Base-by-base conservation (phyloP, 148 eudicot genomes). In the Limonium bicolor region DNA sequence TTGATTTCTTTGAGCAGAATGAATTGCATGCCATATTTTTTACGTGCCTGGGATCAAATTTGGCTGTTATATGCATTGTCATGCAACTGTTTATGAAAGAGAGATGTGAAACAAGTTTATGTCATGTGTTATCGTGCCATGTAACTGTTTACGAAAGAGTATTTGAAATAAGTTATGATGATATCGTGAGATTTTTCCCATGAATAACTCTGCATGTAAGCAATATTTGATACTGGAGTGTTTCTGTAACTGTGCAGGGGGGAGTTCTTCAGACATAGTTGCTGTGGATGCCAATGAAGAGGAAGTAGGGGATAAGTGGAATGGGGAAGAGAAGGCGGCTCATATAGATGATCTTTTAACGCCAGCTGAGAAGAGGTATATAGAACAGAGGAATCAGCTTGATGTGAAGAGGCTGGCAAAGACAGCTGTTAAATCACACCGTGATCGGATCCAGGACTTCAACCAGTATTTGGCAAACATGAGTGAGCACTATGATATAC, bases 401-500 rank as follows among this genome's bases (percentile, higher is more conserved):
- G 80, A 90, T 53, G 61, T 58, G 11, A 78, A 78, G 5, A 75
- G 63, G 72, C 68, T 83, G 56, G 67, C 72, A n/a, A 84, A 80
- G 66, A 71, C 68, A 2, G 68, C 88, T 0, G 66, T 78, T 43
- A 90, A 90, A 54, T 90, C 94, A 14, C 95, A 90, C 34, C 88
- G 95, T 51, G 99, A 85, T 56, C 70, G 81, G 18, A 62, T 92
- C 48, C 48, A 79, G 49, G 88, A 92, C 45, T 92, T 85, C 78
- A 92, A 92, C 45, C 95, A 81, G 73, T 85, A 76, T 46, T 72
- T 87, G 15, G 94, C 90, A 6, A 77, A 87, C 52, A 61, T 88
- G 79, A 88, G 97, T 35, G 96, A 88, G 78, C 96, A 88, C 58
- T 80, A 80, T 45, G 94, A 88, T 69, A 88, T 88, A 58, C 97